A percentile compares a stretch with the other conserved stretches of the same genome.
Conservation (phyloP, 495 filamentous ascomycete genomes). For the Podospora anserina region DNA sequence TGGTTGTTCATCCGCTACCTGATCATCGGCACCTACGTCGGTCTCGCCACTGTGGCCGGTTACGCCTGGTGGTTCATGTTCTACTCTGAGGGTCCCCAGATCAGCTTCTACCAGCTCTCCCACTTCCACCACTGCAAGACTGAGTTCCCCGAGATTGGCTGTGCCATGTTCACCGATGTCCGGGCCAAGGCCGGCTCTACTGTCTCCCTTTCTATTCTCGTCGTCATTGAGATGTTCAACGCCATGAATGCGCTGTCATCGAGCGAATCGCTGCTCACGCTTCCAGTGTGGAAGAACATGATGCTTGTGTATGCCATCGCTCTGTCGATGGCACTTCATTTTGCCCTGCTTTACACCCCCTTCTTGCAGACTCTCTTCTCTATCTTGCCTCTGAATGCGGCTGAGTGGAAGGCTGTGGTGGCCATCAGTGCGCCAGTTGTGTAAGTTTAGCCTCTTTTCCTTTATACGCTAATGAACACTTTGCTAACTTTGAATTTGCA, state of each 20-base stretch:
- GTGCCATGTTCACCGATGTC: constrained; percentile 87
- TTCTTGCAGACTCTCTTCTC: constrained; percentile 86
- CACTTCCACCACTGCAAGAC: constrained; percentile 92
- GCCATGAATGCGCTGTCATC: constrained; percentile 98
- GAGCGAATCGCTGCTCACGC: constrained; percentile 88
- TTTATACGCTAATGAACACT: neutral
- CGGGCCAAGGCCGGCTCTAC: constrained; percentile 93
- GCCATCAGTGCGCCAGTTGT: constrained; percentile 89
- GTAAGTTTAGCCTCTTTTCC: constrained; percentile 53
- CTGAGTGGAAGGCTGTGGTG: constrained; percentile 91
- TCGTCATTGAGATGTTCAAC: constrained; percentile 99
- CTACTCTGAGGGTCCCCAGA: constrained; percentile 86
- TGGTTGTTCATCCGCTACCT: constrained; percentile 99
- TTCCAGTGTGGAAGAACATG: constrained; percentile 95
- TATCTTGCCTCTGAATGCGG: constrained; percentile 83
- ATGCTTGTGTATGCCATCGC: constrained; percentile 92
- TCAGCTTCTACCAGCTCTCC: constrained; percentile 85
- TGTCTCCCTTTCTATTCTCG: constrained; percentile 82
- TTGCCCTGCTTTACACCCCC: constrained; percentile 88
- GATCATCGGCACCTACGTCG: constrained; percentile 93
- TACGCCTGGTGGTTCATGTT: constrained; percentile 99
- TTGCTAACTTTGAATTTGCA: constrained; percentile 46
- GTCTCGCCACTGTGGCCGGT: constrained; percentile 89
- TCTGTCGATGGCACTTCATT: constrained; percentile 95
- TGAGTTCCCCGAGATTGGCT: constrained; percentile 87